Evolutionary conservation across 2,329 filamentous ascomycete species (phyloP).

Genomic region (Neofusicoccum ribis): DNA sequence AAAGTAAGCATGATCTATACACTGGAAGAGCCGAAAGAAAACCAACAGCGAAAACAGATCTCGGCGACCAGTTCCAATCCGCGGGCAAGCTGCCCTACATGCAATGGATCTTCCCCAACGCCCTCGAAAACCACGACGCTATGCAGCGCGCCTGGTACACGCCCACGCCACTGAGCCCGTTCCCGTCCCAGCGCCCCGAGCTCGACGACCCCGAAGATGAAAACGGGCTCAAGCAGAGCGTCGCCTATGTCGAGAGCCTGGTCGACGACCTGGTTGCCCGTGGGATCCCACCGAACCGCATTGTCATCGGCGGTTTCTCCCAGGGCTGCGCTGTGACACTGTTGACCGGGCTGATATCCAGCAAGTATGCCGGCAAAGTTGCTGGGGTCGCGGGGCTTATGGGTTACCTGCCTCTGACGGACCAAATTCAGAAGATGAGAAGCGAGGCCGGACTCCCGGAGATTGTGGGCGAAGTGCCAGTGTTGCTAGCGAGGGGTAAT

Average conservation of each 20-base stretch:
- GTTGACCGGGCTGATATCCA: slow-evolving; percentile 43
- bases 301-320: slow-evolving; percentile 51
- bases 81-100: slow-evolving; percentile 51
- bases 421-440: slow-evolving; percentile 41
- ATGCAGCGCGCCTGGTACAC: slow-evolving; percentile 51
- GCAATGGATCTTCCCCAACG: slow-evolving; percentile 54
- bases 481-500: slow-evolving; percentile 51
- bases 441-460: slow-evolving; percentile 38
- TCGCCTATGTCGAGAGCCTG: slow-evolving; percentile 43
- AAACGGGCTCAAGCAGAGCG: slow-evolving; percentile 42
- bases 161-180: slow-evolving; percentile 43
- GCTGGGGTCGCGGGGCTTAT: slow-evolving; percentile 46
- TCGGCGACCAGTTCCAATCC: slow-evolving; percentile 50
- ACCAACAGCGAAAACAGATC: slow-evolving; percentile 28
- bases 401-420: slow-evolving; percentile 49
- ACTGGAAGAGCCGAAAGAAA: neutral
- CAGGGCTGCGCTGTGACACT: slow-evolving; percentile 50
- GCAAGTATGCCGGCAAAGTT: slow-evolving; percentile 42
- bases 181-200: slow-evolving; percentile 42
- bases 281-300: slow-evolving; percentile 44
- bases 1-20: slow-evolving; percentile 30
- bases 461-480: slow-evolving; percentile 37
- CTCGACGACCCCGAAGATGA: slow-evolving; percentile 50
- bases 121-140: slow-evolving; percentile 48
- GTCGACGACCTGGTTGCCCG: slow-evolving; percentile 44